These are phyloP conservation scores for Mortierella sp. DNA, from an alignment of 371 early-diverging fungal genomes.

Conservation along the genomic window DNA sequence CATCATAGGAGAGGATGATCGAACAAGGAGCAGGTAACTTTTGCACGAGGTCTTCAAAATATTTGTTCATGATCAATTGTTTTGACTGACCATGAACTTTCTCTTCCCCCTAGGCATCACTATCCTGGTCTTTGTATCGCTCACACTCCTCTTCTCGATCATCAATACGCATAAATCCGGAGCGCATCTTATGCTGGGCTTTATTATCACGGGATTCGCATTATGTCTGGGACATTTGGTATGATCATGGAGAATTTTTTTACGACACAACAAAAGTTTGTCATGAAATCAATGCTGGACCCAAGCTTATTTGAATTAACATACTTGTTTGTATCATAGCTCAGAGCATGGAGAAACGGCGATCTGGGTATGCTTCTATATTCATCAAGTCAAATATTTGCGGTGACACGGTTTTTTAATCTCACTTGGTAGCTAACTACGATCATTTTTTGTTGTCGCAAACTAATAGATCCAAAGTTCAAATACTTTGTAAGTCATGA, in stretches of 20 bases:
- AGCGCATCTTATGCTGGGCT: conserved; percentile 53
- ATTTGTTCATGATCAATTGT: not conserved
- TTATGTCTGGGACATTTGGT: conserved; percentile 53
- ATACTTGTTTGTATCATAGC: conserved; percentile 16
- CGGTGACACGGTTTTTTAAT: no score
- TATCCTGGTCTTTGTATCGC: conserved; percentile 42
- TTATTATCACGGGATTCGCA: conserved; percentile 55
- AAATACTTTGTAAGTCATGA: conserved; percentile 52
- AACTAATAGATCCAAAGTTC: conserved; percentile 49
- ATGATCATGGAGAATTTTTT: conserved; percentile 1
- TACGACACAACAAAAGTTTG: not conserved
- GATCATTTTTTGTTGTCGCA: not conserved
- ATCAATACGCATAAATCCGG: conserved; percentile 57
- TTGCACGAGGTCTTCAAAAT: not conserved
- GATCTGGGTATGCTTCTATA: conserved; percentile 37
- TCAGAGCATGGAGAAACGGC: conserved; percentile 53
- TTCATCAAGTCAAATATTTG: no score
- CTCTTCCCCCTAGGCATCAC: conserved; percentile 27
- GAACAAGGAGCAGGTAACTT: conserved; percentile 54
- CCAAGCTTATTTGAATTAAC: not conserved
- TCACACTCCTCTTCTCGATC: conserved; percentile 51
- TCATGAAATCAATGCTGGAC: not conserved
- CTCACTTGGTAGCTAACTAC: not conserved
- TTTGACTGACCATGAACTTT: not conserved
- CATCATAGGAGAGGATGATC: conserved; percentile 46